These are phyloP conservation scores for Fusarium abutilonis DNA, from an alignment of 2,329 filamentous ascomycete species.

Conservation along the genomic window DNA sequence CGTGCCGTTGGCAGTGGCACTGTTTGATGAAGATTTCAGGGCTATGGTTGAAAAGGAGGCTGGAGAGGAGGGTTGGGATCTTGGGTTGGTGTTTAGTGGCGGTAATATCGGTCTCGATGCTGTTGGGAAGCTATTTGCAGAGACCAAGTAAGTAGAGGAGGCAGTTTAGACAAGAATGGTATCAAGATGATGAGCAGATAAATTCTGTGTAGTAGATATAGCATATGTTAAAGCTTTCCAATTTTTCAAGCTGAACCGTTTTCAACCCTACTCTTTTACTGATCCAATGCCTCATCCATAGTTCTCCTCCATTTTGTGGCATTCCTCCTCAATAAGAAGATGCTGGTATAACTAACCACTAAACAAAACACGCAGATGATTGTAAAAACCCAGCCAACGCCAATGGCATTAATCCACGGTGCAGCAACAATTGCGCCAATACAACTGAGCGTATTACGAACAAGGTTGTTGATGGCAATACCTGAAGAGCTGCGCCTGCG, in stretches of 20 bases:
- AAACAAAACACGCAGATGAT: conserved; percentile 63
- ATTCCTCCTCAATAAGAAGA: conserved; percentile 70
- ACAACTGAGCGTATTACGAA: conserved; percentile 80
- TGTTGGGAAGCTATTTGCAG: conserved; percentile 61
- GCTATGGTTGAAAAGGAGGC: conserved; percentile 73
- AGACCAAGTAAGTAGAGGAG: conserved; percentile 21
- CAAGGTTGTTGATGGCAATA: conserved; percentile 83
- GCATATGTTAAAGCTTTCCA: background rate
- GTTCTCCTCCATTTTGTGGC: conserved; percentile 69
- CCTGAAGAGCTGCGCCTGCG: conserved; percentile 75
- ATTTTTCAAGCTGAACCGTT: background rate
- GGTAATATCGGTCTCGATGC: conserved; percentile 68
- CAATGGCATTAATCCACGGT: conserved; percentile 75
- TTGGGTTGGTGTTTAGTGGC: conserved; percentile 69
- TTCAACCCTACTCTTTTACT: conserved; percentile 18
- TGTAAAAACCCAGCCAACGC: conserved; percentile 81
- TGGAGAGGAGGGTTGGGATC: conserved; percentile 77
- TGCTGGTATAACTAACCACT: conserved; percentile 64
- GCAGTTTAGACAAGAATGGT: background rate
- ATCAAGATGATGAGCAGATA: background rate
- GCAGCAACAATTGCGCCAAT: conserved; percentile 75
- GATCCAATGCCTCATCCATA: conserved; percentile 65
- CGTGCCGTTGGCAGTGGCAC: conserved; percentile 81
- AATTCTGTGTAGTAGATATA: background rate
- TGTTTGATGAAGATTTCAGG: conserved; percentile 89